A percentile compares a stretch with the other conserved stretches of the same genome.
These are phyloP conservation scores for Phytomonas francai DNA, from an alignment of 208 protist species.

Conservation along the genomic window DNA sequence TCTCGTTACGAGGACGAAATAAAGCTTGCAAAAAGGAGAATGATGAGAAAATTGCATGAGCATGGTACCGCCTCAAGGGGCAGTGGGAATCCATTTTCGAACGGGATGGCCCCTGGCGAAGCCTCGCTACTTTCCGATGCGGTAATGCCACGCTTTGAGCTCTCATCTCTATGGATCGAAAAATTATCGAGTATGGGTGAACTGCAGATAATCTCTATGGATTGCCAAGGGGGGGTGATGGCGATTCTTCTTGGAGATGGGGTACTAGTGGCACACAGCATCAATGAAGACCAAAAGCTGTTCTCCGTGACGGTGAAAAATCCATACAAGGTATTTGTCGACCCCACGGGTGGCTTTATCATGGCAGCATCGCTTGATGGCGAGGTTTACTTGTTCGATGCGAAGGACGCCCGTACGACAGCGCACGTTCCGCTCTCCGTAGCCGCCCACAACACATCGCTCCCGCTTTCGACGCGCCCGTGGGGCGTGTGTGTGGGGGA, in stretches of 20 bases:
- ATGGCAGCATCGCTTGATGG: conserved; percentile 48
- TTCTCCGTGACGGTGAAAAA: conserved; percentile 36
- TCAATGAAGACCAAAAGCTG: conserved; percentile 23
- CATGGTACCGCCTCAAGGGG: not conserved
- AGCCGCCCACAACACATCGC: conserved; percentile 9
- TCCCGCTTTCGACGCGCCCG: conserved; percentile 16
- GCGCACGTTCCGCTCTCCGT: not conserved
- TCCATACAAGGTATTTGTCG: conserved; percentile 63
- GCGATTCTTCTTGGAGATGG: conserved; percentile 41
- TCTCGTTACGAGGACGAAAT: not conserved
- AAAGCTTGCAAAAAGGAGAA: not conserved
- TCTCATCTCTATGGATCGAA: conserved; percentile 2
- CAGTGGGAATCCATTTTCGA: not conserved
- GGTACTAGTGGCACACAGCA: conserved; percentile 35
- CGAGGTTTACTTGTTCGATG: conserved; percentile 42
- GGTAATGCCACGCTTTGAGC: conserved; percentile 14
- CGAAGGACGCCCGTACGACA: conserved; percentile 17
- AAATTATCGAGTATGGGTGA: not conserved
- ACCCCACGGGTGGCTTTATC: conserved; percentile 42
- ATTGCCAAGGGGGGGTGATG: conserved; percentile 58
- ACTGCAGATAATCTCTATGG: conserved; percentile 16
- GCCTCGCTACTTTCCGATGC: conserved; percentile 3
- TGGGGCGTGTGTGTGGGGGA: conserved; percentile 29
- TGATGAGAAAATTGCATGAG: not conserved
- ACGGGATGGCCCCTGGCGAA: not conserved